Conservation (phyloP, 2,329 filamentous ascomycete genomes). For the Endothia cerciana region DNA sequence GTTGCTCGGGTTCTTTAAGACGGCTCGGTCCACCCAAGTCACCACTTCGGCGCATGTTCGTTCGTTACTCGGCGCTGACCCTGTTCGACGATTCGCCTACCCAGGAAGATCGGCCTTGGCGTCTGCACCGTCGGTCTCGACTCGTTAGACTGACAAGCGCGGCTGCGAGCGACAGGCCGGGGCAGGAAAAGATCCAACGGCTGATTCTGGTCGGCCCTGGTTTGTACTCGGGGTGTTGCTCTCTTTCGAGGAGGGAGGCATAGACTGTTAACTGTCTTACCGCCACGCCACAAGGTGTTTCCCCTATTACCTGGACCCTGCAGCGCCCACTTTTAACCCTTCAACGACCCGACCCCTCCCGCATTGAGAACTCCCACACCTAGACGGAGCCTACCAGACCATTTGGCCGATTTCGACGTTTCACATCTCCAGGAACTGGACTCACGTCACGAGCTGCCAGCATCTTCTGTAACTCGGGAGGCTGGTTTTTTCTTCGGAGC, state of each 20-base stretch:
- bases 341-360: constrained; percentile 19
- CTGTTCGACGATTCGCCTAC: constrained; percentile 12
- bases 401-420: constrained; percentile 24
- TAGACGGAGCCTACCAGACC: constrained; percentile 13
- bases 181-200: background rate
- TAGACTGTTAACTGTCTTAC: constrained; percentile 16
- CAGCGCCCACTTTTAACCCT: constrained; percentile 5
- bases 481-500: background rate
- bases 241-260: background rate
- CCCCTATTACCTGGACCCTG: constrained; percentile 18
- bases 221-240: background rate
- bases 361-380: constrained; percentile 10
- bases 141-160: background rate
- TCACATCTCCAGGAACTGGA: constrained; percentile 17
- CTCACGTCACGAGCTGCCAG: constrained; percentile 15
- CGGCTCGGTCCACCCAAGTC: no score
- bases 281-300: constrained; percentile 12
- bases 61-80: constrained; percentile 19
- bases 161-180: background rate
- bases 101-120: constrained; percentile 12
- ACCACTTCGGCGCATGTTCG: background rate
- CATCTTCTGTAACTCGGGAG: constrained; percentile 24
- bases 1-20: background rate
- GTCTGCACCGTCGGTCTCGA: constrained; percentile 11
- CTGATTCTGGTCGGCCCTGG: background rate